Conservation (phyloP, 2,329 filamentous ascomycete genomes). For the Calonectria multiphialidica region DNA sequence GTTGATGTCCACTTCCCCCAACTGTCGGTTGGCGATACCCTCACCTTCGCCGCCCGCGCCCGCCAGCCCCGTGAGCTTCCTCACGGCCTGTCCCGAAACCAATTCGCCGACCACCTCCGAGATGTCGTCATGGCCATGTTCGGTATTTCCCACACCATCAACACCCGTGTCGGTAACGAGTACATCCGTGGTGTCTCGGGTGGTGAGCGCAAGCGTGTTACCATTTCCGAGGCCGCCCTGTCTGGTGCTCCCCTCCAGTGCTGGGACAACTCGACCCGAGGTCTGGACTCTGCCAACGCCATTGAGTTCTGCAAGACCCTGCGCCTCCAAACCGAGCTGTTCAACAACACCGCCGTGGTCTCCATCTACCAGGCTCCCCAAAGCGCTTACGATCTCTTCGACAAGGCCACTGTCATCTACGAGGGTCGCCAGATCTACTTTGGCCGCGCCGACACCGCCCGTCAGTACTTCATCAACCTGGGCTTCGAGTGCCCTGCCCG, state of each 20-base stretch:
- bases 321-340: slow-evolving; percentile 75
- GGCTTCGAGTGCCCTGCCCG: slow-evolving; percentile 76
- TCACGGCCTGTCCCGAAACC: slow-evolving; percentile 64
- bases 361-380: slow-evolving; percentile 81
- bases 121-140: slow-evolving; percentile 83
- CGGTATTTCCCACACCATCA: slow-evolving; percentile 78
- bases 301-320: slow-evolving; percentile 81
- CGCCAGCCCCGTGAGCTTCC: slow-evolving; percentile 74
- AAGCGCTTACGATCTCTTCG: slow-evolving; percentile 73
- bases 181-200: slow-evolving; percentile 81
- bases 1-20: slow-evolving; percentile 86
- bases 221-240: slow-evolving; percentile 71
- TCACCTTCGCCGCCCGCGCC: slow-evolving; percentile 81
- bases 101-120: slow-evolving; percentile 72
- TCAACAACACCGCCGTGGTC: slow-evolving; percentile 74
- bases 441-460: slow-evolving; percentile 70
- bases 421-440: slow-evolving; percentile 74
- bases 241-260: slow-evolving; percentile 72
- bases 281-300: slow-evolving; percentile 81
- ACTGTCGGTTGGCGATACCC: slow-evolving; percentile 82
- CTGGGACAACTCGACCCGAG: slow-evolving; percentile 81
- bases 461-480: slow-evolving; percentile 74
- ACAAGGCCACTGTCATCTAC: slow-evolving; percentile 70
- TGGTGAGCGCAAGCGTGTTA: slow-evolving; percentile 78
- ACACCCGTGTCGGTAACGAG: slow-evolving; percentile 81